Evolutionary conservation across 1,284 basidiomycete genomes (phyloP), one percentile per base, ranked within the genome.

Genomic region (Ceratobasidium sp.): DNA sequence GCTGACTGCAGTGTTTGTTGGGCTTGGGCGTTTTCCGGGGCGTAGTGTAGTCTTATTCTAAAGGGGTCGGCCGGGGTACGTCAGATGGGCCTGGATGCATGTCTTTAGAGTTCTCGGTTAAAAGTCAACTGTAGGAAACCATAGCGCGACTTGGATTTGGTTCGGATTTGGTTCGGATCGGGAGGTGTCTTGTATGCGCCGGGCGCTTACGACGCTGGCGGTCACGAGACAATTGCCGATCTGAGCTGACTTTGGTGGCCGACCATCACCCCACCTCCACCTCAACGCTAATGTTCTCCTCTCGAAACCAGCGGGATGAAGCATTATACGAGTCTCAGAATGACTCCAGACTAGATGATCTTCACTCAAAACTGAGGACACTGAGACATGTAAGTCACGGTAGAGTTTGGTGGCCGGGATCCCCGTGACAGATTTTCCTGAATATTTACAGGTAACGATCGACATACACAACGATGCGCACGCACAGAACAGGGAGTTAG

Each of bases 381-480:
- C 83, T 95, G 61, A 90, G 93, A 80, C 91, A 92, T 15, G 94
- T 94, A 84, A 81, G 89, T 84, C n/a, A 50, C 81, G 77, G 20
- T 46, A 67, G 74, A 77, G 56, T 67, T 74, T 77, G 64, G 48
- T 46, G 64, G 75, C 81, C 78, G 70, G 81, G 74, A n/a, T 26
- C 64, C 2, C 6, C 42, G 44, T 48, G 78, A 44, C 59, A 71
- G 74, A 52, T 28, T 40, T 48, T 48, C 70, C 46, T 66, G 44
- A 4, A 20, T 44, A 17, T n/a, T 48, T 42, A 17, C 77, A 94
- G 93, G 88, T 95, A 38, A 95, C 93, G 5, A 91, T 91, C 23
- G 91, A 96, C 85, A 92, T 95, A 77, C 87, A 96, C 83, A 88
- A 91, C 80, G 92, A 96, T 83, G 91, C 92, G 2, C 93, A 95